These are phyloP conservation scores for Backusella circina DNA, from an alignment of 192 early-diverging fungal species.

Conservation along the genomic window DNA sequence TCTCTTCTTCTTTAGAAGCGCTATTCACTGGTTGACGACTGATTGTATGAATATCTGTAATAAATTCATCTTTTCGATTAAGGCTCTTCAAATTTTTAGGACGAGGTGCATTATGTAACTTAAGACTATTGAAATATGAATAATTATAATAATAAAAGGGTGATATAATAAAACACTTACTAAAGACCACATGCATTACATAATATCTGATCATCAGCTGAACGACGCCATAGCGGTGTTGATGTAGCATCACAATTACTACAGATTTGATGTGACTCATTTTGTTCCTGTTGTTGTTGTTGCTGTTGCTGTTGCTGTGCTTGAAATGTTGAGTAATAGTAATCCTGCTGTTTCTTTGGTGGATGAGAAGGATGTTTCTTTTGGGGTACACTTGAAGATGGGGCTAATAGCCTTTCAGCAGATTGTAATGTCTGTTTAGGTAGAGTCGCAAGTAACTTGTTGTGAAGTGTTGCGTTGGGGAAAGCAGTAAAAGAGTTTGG, in stretches of 20 bases:
- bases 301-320: background rate
- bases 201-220: constrained; percentile 79
- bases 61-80: constrained; percentile 33
- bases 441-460: constrained; percentile 16
- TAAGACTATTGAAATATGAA: constrained; percentile 35
- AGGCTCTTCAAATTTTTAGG: constrained; percentile 75
- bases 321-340: constrained; percentile 6
- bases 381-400: background rate
- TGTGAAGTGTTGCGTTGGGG: constrained; percentile 15
- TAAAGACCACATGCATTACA: constrained; percentile 99
- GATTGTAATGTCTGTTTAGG: constrained; percentile 8
- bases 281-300: background rate
- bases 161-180: constrained; percentile 32
- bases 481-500: background rate
- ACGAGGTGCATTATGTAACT: constrained; percentile 82
- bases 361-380: background rate
- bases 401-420: constrained; percentile 13
- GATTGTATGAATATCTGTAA: background rate
- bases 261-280: constrained; percentile 31
- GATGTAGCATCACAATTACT: constrained; percentile 77
- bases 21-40: background rate
- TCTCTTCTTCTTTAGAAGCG: background rate
- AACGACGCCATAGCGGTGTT: constrained; percentile 94
- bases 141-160: background rate
- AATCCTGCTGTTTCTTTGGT: background rate